phyloP scores from a whole-genome alignment of 2,329 filamentous ascomycete species.

The Dichotomopilus funicola region DNA sequence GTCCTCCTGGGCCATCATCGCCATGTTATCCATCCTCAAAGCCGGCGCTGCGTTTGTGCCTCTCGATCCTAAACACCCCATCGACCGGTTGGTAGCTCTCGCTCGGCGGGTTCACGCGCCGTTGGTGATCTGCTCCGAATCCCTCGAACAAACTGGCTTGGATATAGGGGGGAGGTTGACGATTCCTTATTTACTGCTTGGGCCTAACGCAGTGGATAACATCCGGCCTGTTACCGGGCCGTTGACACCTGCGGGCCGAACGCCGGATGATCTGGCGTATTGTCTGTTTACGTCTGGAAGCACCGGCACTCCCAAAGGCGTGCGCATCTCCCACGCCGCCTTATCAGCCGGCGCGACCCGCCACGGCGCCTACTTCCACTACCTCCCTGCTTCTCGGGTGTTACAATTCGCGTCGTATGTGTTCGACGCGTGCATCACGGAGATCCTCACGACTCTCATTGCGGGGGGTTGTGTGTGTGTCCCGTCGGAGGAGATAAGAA shows the following conservation, averaged over 20 bases:
- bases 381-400: neutral
- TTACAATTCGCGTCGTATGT: conserved; percentile 14
- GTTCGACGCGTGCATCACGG: conserved; percentile 12
- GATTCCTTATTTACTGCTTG: conserved; percentile 1
- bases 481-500: conserved; percentile 8
- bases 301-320: conserved; percentile 39
- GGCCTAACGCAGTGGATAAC: neutral
- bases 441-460: conserved; percentile 9
- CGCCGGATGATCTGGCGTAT: conserved; percentile 14
- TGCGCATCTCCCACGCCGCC: conserved; percentile 15
- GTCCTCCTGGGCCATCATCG: conserved; percentile 27
- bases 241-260: neutral
- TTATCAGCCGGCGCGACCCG: conserved; percentile 3
- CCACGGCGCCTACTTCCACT: conserved; percentile 7
- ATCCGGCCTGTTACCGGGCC: neutral
- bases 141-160: conserved; percentile 1
- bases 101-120: conserved; percentile 25
- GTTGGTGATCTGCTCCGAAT: conserved; percentile 13
- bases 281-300: conserved; percentile 49
- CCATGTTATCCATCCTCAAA: conserved; percentile 30
- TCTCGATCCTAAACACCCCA: conserved; percentile 33
- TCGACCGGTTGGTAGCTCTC: conserved; percentile 30
- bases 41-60: conserved; percentile 29
- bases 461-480: conserved; percentile 13
- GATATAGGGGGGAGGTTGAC: neutral